Evolutionary conservation across 371 early-diverging fungal genomes (phyloP).

Genomic region (Lichtheimia ramosa): DNA sequence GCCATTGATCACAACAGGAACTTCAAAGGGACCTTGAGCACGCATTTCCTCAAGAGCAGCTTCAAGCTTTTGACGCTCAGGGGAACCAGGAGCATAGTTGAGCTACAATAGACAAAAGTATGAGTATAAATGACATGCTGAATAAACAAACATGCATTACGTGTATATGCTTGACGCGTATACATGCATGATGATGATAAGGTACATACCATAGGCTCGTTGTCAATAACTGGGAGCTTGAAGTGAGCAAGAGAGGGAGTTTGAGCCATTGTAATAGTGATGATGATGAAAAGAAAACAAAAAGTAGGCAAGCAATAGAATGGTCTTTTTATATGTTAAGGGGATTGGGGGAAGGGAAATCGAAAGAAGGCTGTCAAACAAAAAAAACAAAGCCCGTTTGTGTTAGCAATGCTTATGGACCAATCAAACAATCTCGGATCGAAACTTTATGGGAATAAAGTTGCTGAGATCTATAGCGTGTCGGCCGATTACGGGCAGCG

Average conservation of each 20-base stretch:
- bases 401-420: background rate
- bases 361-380: background rate
- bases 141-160: background rate
- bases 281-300: background rate
- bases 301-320: background rate
- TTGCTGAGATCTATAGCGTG: constrained; percentile 5
- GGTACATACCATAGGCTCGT: constrained; percentile 83
- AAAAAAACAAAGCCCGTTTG: background rate
- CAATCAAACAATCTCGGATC: background rate
- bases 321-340: constrained; percentile 1
- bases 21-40: constrained; percentile 70
- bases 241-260: constrained; percentile 69
- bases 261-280: background rate
- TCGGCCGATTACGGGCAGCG: background rate
- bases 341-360: background rate
- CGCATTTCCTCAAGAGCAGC: constrained; percentile 80
- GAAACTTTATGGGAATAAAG: constrained; percentile 1
- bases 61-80: constrained; percentile 74
- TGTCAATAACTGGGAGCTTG: constrained; percentile 80
- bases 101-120: constrained; percentile 41
- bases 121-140: background rate
- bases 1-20: constrained; percentile 89
- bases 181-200: background rate
- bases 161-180: too few relatives aligned
- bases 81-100: constrained; percentile 79